Percentiles rank a stretch among this genome's conserved stretches.
Evolutionary conservation across 202 grass and related monocot species (phyloP).

Genomic region (Dendrocalamus latiflorus): DNA sequence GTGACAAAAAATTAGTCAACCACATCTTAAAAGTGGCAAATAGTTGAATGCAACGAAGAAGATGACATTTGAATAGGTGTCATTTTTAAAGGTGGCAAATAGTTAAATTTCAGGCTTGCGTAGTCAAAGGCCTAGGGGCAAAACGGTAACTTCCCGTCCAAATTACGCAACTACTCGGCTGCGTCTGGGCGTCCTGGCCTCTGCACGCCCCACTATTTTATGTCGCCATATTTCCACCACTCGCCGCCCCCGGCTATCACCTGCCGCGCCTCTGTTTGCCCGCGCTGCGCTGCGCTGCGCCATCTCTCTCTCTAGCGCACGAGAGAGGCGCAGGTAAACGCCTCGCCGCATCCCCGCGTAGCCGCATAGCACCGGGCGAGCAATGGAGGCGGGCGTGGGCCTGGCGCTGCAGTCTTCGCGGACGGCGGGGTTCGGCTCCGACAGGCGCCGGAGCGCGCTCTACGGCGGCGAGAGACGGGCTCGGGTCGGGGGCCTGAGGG

Average conservation of each 20-base stretch:
- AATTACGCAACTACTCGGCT: slow-evolving; percentile 70
- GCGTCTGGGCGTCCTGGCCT: slow-evolving; percentile 22
- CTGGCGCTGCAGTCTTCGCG: slow-evolving; percentile 40
- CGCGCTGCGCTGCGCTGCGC: neutral
- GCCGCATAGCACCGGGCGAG: neutral
- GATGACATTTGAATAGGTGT: too few relatives aligned
- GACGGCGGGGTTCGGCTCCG: slow-evolving; percentile 35
- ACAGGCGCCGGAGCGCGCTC: slow-evolving; percentile 10
- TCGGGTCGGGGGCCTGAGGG: slow-evolving; percentile 9
- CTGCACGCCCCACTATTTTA: slow-evolving; percentile 12
- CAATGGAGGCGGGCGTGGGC: slow-evolving; percentile 42
- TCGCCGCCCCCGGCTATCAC: neutral
- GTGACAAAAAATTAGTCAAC: too few relatives aligned
- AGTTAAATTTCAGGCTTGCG: too few relatives aligned
- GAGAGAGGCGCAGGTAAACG: neutral
- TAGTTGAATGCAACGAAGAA: too few relatives aligned
- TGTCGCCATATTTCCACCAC: slow-evolving; percentile 7
- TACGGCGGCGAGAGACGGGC: neutral
- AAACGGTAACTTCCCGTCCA: neutral
- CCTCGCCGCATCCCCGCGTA: neutral
- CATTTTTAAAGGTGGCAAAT: too few relatives aligned
- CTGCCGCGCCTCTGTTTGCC: neutral
- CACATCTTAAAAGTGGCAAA: too few relatives aligned
- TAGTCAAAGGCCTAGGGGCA: slow-evolving; percentile 9
- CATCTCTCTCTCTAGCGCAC: neutral